These are phyloP conservation scores for Posidonia oceanica DNA, from an alignment of 116 monocot species.

Conservation along the genomic window DNA sequence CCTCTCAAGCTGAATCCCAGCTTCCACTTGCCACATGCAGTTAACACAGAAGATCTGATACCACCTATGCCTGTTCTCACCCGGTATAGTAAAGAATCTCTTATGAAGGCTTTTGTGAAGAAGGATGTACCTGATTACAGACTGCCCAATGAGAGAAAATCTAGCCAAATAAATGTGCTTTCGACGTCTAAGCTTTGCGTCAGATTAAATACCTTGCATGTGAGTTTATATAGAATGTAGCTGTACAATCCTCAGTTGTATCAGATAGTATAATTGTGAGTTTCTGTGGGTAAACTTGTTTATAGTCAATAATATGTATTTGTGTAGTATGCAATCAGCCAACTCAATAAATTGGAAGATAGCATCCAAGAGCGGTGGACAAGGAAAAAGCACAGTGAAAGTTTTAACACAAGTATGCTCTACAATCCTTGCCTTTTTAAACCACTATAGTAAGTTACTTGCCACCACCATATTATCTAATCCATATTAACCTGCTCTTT, in stretches of 20 bases:
- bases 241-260: background rate
- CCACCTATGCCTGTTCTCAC: conserved; percentile 86
- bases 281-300: background rate
- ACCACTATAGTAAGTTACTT: background rate
- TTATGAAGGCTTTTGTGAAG: conserved; percentile 71
- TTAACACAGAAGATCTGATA: conserved; percentile 69
- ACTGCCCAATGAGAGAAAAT: conserved; percentile 49
- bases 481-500: background rate
- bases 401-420: conserved; percentile 39
- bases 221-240: conserved; percentile 25
- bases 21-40: conserved; percentile 29
- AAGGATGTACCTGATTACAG: conserved; percentile 53
- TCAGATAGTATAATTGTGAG: background rate
- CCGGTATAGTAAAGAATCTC: conserved; percentile 69
- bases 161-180: conserved; percentile 64
- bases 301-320: background rate
- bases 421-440: background rate
- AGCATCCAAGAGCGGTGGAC: conserved; percentile 79
- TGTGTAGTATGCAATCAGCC: conserved; percentile 71
- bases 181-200: conserved; percentile 64
- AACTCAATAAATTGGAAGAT: conserved; percentile 83
- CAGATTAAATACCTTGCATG: conserved; percentile 75
- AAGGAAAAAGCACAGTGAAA: conserved; percentile 54
- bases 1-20: background rate
- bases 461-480: background rate